phyloP scores from a whole-genome alignment of 208 protist genomes.

The Leishmania arabica region DNA sequence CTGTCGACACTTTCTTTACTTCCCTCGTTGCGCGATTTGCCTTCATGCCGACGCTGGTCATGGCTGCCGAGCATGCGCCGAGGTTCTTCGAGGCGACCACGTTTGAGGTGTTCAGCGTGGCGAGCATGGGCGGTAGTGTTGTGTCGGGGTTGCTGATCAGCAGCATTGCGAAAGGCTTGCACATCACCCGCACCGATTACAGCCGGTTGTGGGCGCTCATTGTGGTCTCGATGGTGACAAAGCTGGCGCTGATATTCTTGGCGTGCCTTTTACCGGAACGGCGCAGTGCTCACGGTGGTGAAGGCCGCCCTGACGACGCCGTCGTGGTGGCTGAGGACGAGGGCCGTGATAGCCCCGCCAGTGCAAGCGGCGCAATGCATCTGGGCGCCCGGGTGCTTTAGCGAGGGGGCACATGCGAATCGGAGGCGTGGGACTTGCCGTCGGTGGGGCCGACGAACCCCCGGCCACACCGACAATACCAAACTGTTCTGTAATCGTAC shows the following conservation, averaged over 20 bases:
- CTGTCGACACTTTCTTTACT: constrained; percentile 53
- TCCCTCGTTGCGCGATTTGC: constrained; percentile 50
- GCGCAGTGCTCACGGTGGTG: not conserved
- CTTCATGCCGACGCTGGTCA: constrained; percentile 54
- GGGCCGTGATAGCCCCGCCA: not conserved
- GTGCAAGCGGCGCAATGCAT: not conserved
- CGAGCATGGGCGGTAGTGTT: constrained; percentile 39
- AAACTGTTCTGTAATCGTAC: not conserved
- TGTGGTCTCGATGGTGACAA: constrained; percentile 36
- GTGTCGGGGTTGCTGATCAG: constrained; percentile 39
- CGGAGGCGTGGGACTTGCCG: not conserved
- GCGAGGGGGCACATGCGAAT: not conserved
- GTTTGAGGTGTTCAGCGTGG: constrained; percentile 55
- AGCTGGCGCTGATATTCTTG: constrained; percentile 47
- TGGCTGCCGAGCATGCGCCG: constrained; percentile 61
- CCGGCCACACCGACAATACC: not conserved
- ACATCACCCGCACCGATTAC: constrained; percentile 33
- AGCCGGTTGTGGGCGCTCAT: constrained; percentile 32
- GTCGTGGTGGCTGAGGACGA: not conserved
- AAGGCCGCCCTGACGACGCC: not conserved
- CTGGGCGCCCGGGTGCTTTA: not conserved
- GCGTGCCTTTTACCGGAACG: constrained; percentile 46
- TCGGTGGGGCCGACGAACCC: not conserved
- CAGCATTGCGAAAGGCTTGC: constrained; percentile 28
- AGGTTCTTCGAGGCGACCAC: constrained; percentile 46